Evolutionary conservation across 2,329 filamentous ascomycete species (phyloP).

Genomic region (Xylariaceae sp.): DNA sequence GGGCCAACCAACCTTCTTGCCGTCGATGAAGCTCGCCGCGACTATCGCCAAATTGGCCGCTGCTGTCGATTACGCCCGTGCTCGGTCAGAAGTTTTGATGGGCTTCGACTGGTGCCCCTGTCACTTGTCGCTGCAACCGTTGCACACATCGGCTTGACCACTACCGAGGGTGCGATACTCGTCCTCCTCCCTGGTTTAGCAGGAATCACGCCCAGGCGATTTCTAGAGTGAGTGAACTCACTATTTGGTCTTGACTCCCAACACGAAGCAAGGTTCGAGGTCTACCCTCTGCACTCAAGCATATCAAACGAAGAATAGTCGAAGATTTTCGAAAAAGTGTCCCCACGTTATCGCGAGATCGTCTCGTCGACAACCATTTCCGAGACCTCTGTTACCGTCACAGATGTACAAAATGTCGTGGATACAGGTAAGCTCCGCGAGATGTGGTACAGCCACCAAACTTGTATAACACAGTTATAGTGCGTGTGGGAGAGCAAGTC

Average conservation of each 20-base stretch:
- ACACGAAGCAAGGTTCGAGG: conserved; percentile 30
- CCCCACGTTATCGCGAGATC: conserved; percentile 35
- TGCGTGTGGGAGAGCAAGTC: conserved; percentile 39
- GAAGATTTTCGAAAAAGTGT: conserved; percentile 31
- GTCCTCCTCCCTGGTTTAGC: conserved; percentile 39
- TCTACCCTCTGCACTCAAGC: conserved; percentile 39
- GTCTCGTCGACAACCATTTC: conserved; percentile 44
- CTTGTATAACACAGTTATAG: conserved; percentile 29
- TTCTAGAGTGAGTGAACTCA: conserved; percentile 12
- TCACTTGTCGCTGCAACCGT: conserved; percentile 35
- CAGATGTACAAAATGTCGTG: conserved; percentile 41
- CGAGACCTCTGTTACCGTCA: conserved; percentile 43
- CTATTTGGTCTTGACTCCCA: conserved; percentile 32
- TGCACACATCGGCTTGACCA: conserved; percentile 36
- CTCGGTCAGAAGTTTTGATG: not conserved
- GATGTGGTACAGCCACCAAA: conserved; percentile 31
- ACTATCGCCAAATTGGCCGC: not conserved
- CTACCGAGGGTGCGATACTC: conserved; percentile 35
- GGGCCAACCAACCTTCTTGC: not conserved
- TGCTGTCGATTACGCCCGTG: not conserved
- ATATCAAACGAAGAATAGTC: conserved; percentile 32
- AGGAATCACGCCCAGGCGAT: conserved; percentile 25
- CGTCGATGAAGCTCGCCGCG: not conserved
- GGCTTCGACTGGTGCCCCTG: conserved; percentile 24
- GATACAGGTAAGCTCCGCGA: conserved; percentile 33